phyloP scores from a whole-genome alignment of 1,139 yeast species.

The Scheffersomyces segobiensis region DNA sequence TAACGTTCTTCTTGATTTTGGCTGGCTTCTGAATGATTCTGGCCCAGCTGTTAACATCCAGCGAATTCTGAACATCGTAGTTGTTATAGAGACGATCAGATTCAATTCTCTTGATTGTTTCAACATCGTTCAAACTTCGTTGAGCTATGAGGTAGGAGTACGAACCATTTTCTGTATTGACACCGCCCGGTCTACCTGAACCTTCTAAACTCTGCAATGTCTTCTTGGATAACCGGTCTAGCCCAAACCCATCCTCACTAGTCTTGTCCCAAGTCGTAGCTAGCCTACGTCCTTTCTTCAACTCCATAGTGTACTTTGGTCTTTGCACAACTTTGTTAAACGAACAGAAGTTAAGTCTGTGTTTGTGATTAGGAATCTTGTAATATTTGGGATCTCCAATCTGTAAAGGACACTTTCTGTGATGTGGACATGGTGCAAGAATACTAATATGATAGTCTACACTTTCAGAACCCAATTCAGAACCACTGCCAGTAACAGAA shows the following conservation, averaged over 20 bases:
- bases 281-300: constrained; percentile 76
- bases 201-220: constrained; percentile 39
- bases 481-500: constrained; percentile 6
- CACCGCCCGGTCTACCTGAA: constrained; percentile 72
- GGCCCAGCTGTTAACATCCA: constrained; percentile 58
- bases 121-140: constrained; percentile 46
- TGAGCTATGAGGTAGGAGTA: constrained; percentile 76
- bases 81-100: constrained; percentile 29
- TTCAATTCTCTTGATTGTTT: constrained; percentile 36
- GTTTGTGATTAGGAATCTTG: constrained; percentile 60
- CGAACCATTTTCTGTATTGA: constrained; percentile 70
- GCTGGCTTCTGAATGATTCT: constrained; percentile 72
- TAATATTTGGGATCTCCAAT: constrained; percentile 71
- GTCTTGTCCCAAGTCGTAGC: constrained; percentile 71
- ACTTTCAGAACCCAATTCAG: constrained; percentile 18
- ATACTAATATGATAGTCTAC: constrained; percentile 59
- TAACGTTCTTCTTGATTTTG: constrained; percentile 82
- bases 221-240: constrained; percentile 28
- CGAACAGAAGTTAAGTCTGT: constrained; percentile 69
- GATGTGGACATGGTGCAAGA: constrained; percentile 92
- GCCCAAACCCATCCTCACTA: constrained; percentile 55
- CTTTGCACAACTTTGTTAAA: constrained; percentile 73
- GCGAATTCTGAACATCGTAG: constrained; percentile 21
- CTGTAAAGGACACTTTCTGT: constrained; percentile 83
- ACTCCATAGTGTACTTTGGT: constrained; percentile 75